These are phyloP conservation scores for Filosporella fistucella DNA, from an alignment of 495 filamentous ascomycete species.

Conservation along the genomic window DNA sequence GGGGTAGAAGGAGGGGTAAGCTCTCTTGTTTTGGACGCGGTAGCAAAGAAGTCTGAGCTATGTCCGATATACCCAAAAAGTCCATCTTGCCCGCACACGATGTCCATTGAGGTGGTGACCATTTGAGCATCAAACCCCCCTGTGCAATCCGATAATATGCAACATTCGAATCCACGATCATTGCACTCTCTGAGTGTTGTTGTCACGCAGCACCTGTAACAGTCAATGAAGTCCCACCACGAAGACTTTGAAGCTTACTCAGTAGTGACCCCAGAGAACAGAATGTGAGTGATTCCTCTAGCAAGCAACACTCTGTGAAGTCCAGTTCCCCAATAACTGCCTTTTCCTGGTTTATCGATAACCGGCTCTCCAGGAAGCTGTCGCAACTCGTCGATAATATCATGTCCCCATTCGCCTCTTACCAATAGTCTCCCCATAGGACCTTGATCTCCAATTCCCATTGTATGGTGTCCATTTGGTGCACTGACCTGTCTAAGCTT, in stretches of 20 bases:
- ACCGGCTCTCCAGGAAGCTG: conserved; percentile 55
- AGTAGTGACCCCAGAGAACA: conserved; percentile 53
- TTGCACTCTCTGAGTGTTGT: conserved; percentile 68
- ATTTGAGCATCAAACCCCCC: conserved; percentile 33
- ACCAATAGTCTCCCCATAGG: conserved; percentile 63
- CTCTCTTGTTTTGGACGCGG: conserved; percentile 23
- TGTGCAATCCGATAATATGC: conserved; percentile 36
- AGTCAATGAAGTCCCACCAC: conserved; percentile 27
- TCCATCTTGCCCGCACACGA: conserved; percentile 31
- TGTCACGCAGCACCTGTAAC: conserved; percentile 60
- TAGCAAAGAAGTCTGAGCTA: conserved; percentile 32
- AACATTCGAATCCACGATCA: conserved; percentile 71
- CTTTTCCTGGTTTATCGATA: conserved; percentile 61
- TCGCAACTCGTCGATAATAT: conserved; percentile 56
- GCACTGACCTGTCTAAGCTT: conserved; percentile 41
- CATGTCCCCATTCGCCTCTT: conserved; percentile 61
- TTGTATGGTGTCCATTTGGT: conserved; percentile 41
- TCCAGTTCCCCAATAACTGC: conserved; percentile 23
- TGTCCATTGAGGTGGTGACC: conserved; percentile 32
- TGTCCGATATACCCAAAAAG: conserved; percentile 26
- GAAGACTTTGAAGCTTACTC: conserved; percentile 28
- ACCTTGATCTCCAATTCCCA: conserved; percentile 58
- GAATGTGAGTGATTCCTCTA: conserved; percentile 58
- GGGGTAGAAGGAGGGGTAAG: conserved; percentile 31
- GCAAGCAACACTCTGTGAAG: conserved; percentile 22